Base-by-base conservation (phyloP, 1,139 yeast species). In the Spencermartinsiella ligniputridi region DNA sequence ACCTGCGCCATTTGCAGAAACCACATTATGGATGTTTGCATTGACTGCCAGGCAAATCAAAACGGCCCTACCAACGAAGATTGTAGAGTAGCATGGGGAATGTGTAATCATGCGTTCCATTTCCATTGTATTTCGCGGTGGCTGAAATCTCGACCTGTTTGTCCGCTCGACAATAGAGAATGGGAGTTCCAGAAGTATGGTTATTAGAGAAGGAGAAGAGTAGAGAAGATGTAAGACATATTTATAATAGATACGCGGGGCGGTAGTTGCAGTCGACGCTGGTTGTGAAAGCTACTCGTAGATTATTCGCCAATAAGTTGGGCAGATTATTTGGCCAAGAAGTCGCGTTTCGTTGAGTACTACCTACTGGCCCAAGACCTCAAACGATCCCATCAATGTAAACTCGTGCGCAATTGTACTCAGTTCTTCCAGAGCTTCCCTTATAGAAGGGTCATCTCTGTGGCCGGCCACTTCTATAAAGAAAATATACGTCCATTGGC, bases 1-100 rank as follows among this genome's bases (percentile, higher is more conserved):
- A 89, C 88, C 46, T 94, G 99, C 72, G 97, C 99, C 37, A 94
- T 94, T 64, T 94, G 99, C 74, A 79, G 98, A 61, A 94, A 92
- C 66, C 97, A 92, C 67, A 77, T 92, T 57, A 94, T 94, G 99
- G 99, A 94, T 58, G 95, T 95, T 19, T 94, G 99, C 67, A 92
- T 94, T 54, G 98, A 90, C 63, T 94, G 99, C 64, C 96, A 89
- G 65, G 74, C 96, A 15, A 82, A 83, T 58, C 82, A 84, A 35
- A 82, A 81, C 63, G 77, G 79, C 42, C 71, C 71, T 13, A 70
- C 83, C n/a, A 76, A 78, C 39, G 83, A 80, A 38, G 94, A 85
- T 55, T 94, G 99, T 69, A 83, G 87, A 41, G 95, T 96, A 8
- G 97, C 97, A 1, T 90, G 97, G 95, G 99, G 98, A 35, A 78